These are phyloP conservation scores for Adansonia digitata DNA, from an alignment of 345 rosid species.

Conservation along the genomic window DNA sequence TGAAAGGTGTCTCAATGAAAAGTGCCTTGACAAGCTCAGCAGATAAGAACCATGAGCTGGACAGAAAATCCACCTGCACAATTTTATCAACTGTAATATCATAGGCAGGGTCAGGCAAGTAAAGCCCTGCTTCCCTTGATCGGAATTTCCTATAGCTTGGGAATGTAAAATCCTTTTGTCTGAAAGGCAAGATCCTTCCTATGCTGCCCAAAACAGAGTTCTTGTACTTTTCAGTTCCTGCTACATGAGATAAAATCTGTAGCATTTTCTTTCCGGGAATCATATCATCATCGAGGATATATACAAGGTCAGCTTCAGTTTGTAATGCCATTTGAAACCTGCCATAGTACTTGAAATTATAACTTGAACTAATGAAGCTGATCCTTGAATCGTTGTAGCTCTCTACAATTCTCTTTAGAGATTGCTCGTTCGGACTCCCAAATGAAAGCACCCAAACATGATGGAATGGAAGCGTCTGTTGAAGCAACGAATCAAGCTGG, in stretches of 20 bases:
- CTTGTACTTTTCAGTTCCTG: slow-evolving; percentile 87
- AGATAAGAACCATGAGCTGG: slow-evolving; percentile 94
- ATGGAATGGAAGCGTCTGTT: slow-evolving; percentile 85
- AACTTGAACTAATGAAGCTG: slow-evolving; percentile 83
- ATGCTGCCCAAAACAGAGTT: slow-evolving; percentile 93
- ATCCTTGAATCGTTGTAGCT: slow-evolving; percentile 85
- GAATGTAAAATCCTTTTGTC: slow-evolving; percentile 86
- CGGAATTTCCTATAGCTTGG: slow-evolving; percentile 90
- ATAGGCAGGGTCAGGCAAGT: slow-evolving; percentile 97
- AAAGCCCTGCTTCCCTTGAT: slow-evolving; percentile 92
- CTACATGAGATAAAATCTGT: slow-evolving; percentile 81
- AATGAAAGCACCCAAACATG: slow-evolving; percentile 91
- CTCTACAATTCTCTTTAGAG: slow-evolving; percentile 64
- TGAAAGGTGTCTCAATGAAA: slow-evolving; percentile 81
- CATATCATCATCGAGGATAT: slow-evolving; percentile 88
- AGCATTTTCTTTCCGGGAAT: slow-evolving; percentile 94
- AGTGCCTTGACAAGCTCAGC: slow-evolving; percentile 91
- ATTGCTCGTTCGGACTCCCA: slow-evolving; percentile 72
- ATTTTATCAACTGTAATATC: slow-evolving; percentile 68
- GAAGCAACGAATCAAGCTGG: slow-evolving; percentile 78
- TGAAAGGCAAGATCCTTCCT: slow-evolving; percentile 85
- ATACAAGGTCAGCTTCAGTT: slow-evolving; percentile 84
- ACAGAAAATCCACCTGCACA: slow-evolving; percentile 96
- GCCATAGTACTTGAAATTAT: slow-evolving; percentile 97
- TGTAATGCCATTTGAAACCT: slow-evolving; percentile 94